These are phyloP conservation scores for Huiozyma sinensis DNA, from an alignment of 805 yeast species.

Conservation along the genomic window DNA sequence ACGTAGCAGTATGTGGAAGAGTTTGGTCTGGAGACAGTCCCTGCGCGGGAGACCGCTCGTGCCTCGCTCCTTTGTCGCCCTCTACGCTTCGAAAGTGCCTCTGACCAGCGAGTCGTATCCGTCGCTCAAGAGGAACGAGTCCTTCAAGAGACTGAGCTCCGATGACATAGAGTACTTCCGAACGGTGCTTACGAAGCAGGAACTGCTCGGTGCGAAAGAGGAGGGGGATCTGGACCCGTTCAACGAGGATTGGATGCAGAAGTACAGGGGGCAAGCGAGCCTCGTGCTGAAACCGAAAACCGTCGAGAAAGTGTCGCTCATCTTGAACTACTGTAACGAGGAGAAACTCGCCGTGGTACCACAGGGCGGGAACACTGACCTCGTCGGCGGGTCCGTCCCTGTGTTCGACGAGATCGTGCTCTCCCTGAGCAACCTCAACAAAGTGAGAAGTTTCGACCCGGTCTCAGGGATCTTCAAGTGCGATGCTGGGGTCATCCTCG, in stretches of 20 bases:
- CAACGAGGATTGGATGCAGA: constrained; percentile 93
- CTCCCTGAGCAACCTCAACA: constrained; percentile 59
- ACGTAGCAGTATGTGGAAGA: too few species aligned
- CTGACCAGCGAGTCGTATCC: constrained; percentile 68
- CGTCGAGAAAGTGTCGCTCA: constrained; percentile 64
- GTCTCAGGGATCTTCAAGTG: constrained; percentile 78
- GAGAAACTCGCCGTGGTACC: constrained; percentile 78
- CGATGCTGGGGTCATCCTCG: constrained; percentile 86
- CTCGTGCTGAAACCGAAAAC: constrained; percentile 75
- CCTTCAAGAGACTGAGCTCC: constrained; percentile 41
- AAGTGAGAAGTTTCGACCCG: constrained; percentile 69
- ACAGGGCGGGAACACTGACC: constrained; percentile 95
- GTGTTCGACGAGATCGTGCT: constrained; percentile 82
- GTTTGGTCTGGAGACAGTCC: too few species aligned
- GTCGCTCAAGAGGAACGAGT: constrained; percentile 39
- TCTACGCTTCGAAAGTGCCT: constrained; percentile 3
- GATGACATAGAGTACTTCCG: constrained; percentile 54
- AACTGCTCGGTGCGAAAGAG: constrained; percentile 37
- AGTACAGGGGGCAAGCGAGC: constrained; percentile 79
- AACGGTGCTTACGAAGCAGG: constrained; percentile 42
- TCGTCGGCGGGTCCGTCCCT: constrained; percentile 91
- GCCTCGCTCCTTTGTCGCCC: not conserved
- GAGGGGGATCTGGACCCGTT: constrained; percentile 53
- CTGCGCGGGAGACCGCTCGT: too few species aligned
- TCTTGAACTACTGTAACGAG: constrained; percentile 72